Conservation (phyloP, 225 moss, liverwort and hornwort species). For the Physcomitrium patens region DNA sequence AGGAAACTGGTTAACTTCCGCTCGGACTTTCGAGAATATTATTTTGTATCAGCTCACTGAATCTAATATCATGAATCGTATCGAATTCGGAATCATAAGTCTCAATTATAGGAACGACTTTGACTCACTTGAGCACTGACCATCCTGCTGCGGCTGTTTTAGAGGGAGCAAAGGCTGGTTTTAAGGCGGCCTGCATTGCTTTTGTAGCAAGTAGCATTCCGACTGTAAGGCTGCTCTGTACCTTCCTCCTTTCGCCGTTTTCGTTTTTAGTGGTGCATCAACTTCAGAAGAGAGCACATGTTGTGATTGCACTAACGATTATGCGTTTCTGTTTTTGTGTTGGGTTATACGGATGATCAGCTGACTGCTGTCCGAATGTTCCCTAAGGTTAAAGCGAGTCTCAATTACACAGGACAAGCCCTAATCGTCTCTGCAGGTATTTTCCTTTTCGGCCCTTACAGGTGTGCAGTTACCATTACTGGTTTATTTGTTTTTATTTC, state of each 20-base stretch:
- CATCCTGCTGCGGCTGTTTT: slow-evolving; percentile 27
- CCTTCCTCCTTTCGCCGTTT: background rate
- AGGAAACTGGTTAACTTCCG: too few species aligned
- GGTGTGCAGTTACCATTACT: background rate
- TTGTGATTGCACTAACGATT: slow-evolving; percentile 10
- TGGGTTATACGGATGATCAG: slow-evolving; percentile 40
- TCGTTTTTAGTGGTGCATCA: background rate
- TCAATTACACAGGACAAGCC: slow-evolving; percentile 93
- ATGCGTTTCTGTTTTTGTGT: background rate
- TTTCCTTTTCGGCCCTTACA: slow-evolving; percentile 3
- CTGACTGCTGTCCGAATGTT: slow-evolving; percentile 64
- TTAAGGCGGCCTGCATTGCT: slow-evolving; percentile 72
- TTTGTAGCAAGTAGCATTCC: slow-evolving; percentile 58
- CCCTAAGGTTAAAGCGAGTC: slow-evolving; percentile 78
- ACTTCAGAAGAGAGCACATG: background rate
- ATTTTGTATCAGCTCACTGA: slow-evolving; percentile 5
- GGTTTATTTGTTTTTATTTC: slow-evolving; percentile 8
- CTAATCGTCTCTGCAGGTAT: slow-evolving; percentile 85
- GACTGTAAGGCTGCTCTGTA: slow-evolving; percentile 59
- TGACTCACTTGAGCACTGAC: slow-evolving; percentile 10
- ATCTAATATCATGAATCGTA: background rate
- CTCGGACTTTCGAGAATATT: background rate
- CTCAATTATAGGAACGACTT: background rate
- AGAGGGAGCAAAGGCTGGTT: slow-evolving; percentile 86
- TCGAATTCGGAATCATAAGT: background rate